Base-by-base conservation (phyloP, 495 filamentous ascomycete species). In the Achaetomiella virescens region DNA sequence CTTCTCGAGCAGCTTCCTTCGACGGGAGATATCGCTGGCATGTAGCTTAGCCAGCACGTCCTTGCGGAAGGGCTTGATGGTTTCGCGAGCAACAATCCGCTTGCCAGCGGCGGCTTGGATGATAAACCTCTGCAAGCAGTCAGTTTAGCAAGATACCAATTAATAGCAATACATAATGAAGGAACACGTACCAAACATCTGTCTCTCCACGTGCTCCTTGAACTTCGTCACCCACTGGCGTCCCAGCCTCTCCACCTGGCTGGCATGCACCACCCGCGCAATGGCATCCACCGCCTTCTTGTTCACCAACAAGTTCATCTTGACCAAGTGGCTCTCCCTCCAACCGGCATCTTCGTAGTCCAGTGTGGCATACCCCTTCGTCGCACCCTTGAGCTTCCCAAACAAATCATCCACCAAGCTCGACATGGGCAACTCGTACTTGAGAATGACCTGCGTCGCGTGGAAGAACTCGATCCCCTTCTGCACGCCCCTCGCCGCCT, bases 391-490 rank as follows among this genome's bases (percentile, higher is more conserved):
- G 49, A 98, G 75, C 71, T 95, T 96, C 22, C 95, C 95, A 68
- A 98, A 98, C 73, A 98, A 89, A 70, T 98, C 92, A 61, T 97
- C 91, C 1, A 97, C 93, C 8, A 98, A 75, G 44, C 93, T 88
- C 2, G 89, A 81, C 15, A 96, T 77, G 0, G 93, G 93, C 8
- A 98, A 72, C 35, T 88, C 84, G 70, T 97, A 98, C 63, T 92
- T 93, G 42, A 98, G 74, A 58, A 98, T 97, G 53, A 97, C 93
- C 70, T 98, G 93, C 3, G 84, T 90, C n/a, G 88, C 76, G 6
- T 89, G 91, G 74, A 96, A 98, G 75, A 91, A 97, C 50, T 88
- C 85, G 20, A 97, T 72, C 53, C 84, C 85, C 62, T 88, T 79
- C 67, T 98, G 95, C 55, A 85, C 79, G 41, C 93, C 93, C 38